Conservation (phyloP, 805 yeast genomes). For the Maudiozyma turicensis region DNA sequence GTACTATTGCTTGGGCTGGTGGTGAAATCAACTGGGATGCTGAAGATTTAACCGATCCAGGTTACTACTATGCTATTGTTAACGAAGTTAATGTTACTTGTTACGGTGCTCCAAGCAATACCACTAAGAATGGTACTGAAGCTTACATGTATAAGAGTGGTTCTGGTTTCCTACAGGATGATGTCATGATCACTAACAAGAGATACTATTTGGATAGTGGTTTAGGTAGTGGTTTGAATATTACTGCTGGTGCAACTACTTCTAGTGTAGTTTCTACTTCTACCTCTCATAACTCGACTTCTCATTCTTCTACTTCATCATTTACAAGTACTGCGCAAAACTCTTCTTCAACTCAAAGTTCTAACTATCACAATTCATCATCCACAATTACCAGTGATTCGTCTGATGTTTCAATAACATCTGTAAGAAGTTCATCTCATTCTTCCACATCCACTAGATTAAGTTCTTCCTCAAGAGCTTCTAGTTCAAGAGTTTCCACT, state of each 20-base stretch:
- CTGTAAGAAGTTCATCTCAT: not conserved
- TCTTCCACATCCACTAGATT: not conserved
- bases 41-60: slow-evolving; percentile 58
- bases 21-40: slow-evolving; percentile 80
- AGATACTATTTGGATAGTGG: slow-evolving; percentile 47
- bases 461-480: not conserved
- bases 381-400: not conserved
- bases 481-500: not conserved
- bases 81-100: slow-evolving; percentile 53
- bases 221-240: slow-evolving; percentile 62
- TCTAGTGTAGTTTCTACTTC: slow-evolving; percentile 3
- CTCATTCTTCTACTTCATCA: not conserved
- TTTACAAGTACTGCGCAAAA: not conserved
- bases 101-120: slow-evolving; percentile 60
- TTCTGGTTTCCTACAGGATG: slow-evolving; percentile 37
- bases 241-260: slow-evolving; percentile 24
- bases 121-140: slow-evolving; percentile 35
- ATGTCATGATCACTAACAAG: slow-evolving; percentile 53
- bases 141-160: slow-evolving; percentile 47
- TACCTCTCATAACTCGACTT: slow-evolving; percentile 5
- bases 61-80: slow-evolving; percentile 70
- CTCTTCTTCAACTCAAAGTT: not conserved
- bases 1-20: slow-evolving; percentile 81
- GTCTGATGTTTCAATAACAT: not conserved
- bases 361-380: not conserved